Evolutionary conservation across 129 eudicot genomes (phyloP).

Genomic region (Silybum marianum): DNA sequence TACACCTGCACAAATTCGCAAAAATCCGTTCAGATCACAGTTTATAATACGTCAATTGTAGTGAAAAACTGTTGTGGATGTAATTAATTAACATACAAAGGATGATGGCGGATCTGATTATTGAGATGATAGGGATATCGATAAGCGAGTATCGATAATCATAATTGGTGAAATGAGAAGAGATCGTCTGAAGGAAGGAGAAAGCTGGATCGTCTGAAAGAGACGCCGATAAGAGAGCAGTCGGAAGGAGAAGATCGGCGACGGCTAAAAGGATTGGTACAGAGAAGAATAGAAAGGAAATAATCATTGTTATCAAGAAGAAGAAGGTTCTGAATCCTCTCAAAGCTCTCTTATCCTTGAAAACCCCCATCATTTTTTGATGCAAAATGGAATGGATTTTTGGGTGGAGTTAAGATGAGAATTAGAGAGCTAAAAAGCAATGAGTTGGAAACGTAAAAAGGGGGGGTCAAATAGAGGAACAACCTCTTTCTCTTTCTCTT

Average conservation of each 20-base stretch:
- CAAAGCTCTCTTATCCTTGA: slow-evolving; percentile 45
- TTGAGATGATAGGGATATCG: slow-evolving; percentile 84
- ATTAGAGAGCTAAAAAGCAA: slow-evolving; percentile 28
- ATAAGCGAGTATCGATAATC: slow-evolving; percentile 75
- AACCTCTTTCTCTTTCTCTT: slow-evolving; percentile 16
- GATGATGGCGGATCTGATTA: slow-evolving; percentile 72
- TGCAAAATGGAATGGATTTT: neutral
- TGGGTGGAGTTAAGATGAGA: neutral
- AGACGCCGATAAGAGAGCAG: slow-evolving; percentile 71
- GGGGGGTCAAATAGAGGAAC: slow-evolving; percentile 32
- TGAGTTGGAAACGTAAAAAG: slow-evolving; percentile 33
- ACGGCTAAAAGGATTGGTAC: slow-evolving; percentile 68
- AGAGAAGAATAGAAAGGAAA: slow-evolving; percentile 72
- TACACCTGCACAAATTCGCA: slow-evolving; percentile 52
- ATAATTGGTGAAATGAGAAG: slow-evolving; percentile 51
- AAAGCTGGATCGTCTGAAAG: slow-evolving; percentile 22
- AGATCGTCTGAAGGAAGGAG: slow-evolving; percentile 46
- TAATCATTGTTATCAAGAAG: slow-evolving; percentile 65
- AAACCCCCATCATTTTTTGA: slow-evolving; percentile 34
- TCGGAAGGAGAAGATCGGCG: slow-evolving; percentile 76
- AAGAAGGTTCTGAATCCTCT: slow-evolving; percentile 72
- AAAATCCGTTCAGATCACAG: slow-evolving; percentile 11
- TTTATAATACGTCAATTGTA: neutral
- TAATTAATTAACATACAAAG: slow-evolving; percentile 57
- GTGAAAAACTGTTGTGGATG: neutral